Evolutionary conservation across 176 grass and related monocot genomes (phyloP), one percentile per base, ranked within the genome.

Genomic region (Tuctoria greenei): DNA sequence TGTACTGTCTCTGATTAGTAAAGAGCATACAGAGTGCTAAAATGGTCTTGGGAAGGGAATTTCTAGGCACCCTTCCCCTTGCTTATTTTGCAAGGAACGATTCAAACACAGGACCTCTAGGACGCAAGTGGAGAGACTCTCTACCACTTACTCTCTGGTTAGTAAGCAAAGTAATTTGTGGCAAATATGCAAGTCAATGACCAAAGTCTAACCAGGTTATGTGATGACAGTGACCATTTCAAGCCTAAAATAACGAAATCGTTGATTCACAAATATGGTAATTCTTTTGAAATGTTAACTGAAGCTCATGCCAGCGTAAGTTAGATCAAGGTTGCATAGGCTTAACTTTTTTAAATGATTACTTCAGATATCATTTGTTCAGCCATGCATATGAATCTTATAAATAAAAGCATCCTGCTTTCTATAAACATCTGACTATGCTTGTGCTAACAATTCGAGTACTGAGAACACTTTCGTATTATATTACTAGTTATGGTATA

Each of bases 331-430:
- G 44, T 81, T 41, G 45, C 34, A 64, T 49, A 64, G 16, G 36
- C 27, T 47, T 67, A 40, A 24, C 28, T 24, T 61, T 72, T 67
- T 64, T 31, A 13, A 76, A 60, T 38, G 43, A 47, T 67, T 61
- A 60, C 18, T 38, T 41, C 67, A 75, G 51, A 82, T 71, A 39
- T n/a, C 36, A 38, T 47, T 20, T 18, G 40, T 59, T 60, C 1
- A 37, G 43, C 25, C 25, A 37, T 66, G 7, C 51, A 75, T 54
- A 31, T 64, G 43, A 82, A 81, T 80, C 52, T 63, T 3, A 81
- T 52, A 42, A 67, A 74, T 3, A 80, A 23, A 31, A 81, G 27
- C 8, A 45, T 41, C 34, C 47, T n/a, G 63, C 27, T 37, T 46
- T 64, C 36, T 65, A 63, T 56, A 72, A 64, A 79, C 37, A 11